Evolutionary conservation across 495 filamentous ascomycete genomes (phyloP).

Genomic region (Penicillium goetzii): DNA sequence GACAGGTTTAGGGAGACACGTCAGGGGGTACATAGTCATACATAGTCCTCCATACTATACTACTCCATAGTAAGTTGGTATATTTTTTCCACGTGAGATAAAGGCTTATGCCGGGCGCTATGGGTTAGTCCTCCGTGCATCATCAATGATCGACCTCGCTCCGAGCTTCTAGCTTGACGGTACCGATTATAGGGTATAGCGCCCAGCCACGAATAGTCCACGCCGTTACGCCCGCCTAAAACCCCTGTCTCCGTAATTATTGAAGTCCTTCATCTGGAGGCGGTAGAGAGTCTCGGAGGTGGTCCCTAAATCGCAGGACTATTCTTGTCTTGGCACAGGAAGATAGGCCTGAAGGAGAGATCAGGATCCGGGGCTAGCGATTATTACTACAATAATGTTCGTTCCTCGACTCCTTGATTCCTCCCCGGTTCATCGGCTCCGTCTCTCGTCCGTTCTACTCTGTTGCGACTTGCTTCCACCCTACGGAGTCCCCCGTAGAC

Average conservation of each 20-base stretch:
- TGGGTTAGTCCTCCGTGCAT: not conserved
- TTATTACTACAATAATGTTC: not conserved
- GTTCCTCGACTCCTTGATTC: not conserved
- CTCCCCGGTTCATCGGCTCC: not conserved
- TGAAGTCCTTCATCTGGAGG: not conserved
- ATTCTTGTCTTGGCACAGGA: not conserved
- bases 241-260: conserved; percentile 1
- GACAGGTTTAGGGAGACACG: conserved; percentile 12
- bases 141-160: conserved; percentile 5
- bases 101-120: conserved; percentile 2
- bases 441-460: not conserved
- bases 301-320: not conserved
- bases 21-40: conserved; percentile 2
- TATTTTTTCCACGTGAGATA: conserved; percentile 13
- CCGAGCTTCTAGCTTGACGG: not conserved
- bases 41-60: no score
- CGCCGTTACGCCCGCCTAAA: not conserved
- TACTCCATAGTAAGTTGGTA: not conserved
- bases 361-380: conserved; percentile 13
- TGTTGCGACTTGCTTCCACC: not conserved
- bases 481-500: not conserved
- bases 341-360: not conserved
- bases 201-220: conserved; percentile 3
- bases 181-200: not conserved
- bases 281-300: not conserved